Conservation (phyloP, 1,139 yeast genomes). For the Lodderomyces theae region DNA sequence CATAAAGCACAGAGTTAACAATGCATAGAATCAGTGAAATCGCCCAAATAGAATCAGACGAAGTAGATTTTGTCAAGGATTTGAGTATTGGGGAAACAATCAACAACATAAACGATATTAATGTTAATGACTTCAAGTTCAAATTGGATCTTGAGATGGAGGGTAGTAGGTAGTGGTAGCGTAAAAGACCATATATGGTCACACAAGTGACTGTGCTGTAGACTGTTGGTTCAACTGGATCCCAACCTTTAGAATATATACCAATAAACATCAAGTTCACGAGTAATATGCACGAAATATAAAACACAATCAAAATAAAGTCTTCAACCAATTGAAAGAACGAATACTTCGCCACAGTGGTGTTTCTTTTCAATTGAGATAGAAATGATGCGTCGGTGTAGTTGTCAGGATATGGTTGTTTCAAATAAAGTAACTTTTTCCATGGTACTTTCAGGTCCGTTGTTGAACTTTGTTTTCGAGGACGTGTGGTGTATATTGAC, state of each 20-base stretch:
- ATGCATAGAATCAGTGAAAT: conserved; percentile 74
- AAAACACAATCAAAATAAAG: conserved; percentile 65
- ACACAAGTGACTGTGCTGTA: conserved; percentile 24
- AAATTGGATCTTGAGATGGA: conserved; percentile 1
- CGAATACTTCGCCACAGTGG: conserved; percentile 69
- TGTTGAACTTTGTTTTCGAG: neutral
- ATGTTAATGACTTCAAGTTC: conserved; percentile 55
- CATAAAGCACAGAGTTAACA: conserved; percentile 64
- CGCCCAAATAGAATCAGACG: conserved; percentile 96
- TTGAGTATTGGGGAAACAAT: conserved; percentile 86
- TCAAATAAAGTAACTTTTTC: conserved; percentile 85
- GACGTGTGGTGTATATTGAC: neutral
- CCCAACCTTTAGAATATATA: conserved; percentile 46
- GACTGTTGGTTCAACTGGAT: conserved; percentile 37
- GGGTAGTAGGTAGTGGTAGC: neutral
- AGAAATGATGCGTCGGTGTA: conserved; percentile 80
- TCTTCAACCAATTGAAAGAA: conserved; percentile 64
- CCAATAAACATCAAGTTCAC: conserved; percentile 65
- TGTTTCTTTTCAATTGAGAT: conserved; percentile 72
- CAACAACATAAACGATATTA: conserved; percentile 67
- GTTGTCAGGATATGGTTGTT: conserved; percentile 88
- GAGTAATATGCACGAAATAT: conserved; percentile 57
- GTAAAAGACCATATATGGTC: conserved; percentile 22
- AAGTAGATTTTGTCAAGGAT: conserved; percentile 82
- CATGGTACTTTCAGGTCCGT: conserved; percentile 36